Percentiles rank a stretch among this genome's conserved stretches.
Conservation (phyloP, 2,329 filamentous ascomycete genomes). For the Aspergillus nomiae region DNA sequence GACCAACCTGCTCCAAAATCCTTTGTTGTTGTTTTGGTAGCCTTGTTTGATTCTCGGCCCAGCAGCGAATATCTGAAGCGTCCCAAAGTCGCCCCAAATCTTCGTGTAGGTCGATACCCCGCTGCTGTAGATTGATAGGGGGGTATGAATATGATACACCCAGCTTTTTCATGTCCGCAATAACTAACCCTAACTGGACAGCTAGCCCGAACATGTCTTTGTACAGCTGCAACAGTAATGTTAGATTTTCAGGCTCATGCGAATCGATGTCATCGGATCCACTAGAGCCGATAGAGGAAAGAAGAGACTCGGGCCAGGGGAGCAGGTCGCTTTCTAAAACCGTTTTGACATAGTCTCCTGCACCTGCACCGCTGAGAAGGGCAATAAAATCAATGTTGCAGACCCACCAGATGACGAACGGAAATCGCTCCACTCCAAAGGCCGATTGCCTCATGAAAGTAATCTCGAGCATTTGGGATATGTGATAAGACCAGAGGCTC, state of each 20-base stretch:
- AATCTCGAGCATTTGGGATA: constrained; percentile 55
- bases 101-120: constrained; percentile 40
- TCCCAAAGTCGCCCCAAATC: constrained; percentile 42
- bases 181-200: constrained; percentile 47
- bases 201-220: constrained; percentile 49
- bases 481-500: constrained; percentile 58
- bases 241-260: constrained; percentile 40
- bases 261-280: constrained; percentile 39
- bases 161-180: constrained; percentile 43
- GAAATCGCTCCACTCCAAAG: constrained; percentile 49
- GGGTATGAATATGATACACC: constrained; percentile 27
- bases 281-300: constrained; percentile 38
- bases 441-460: constrained; percentile 50
- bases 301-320: constrained; percentile 42
- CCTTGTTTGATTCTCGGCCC: constrained; percentile 38
- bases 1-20: constrained; percentile 49
- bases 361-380: constrained; percentile 54
- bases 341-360: constrained; percentile 52
- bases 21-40: constrained; percentile 39
- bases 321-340: constrained; percentile 52
- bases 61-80: constrained; percentile 37
- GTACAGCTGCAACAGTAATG: constrained; percentile 48
- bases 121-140: constrained; percentile 28
- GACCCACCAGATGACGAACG: constrained; percentile 57
- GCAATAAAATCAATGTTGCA: constrained; percentile 59